Evolutionary conservation across 2,329 filamentous ascomycete genomes (phyloP).

Genomic region (Fusarium sororula): DNA sequence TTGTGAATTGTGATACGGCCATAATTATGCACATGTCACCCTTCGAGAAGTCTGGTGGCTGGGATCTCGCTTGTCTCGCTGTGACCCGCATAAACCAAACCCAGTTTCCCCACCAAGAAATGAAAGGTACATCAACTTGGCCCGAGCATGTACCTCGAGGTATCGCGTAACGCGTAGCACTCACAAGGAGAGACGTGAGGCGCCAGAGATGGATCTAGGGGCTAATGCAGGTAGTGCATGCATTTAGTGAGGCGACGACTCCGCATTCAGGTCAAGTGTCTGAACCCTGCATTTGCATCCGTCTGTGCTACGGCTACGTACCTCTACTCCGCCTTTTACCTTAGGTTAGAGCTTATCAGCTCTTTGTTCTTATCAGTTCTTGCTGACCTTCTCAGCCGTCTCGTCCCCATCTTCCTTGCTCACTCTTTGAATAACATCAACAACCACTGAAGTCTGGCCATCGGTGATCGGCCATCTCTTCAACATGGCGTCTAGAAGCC

Average conservation of each 20-base stretch:
- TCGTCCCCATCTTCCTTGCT: constrained; percentile 5
- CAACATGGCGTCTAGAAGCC: constrained; percentile 73
- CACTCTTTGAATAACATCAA: constrained; percentile 9
- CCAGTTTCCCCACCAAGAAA: constrained; percentile 6
- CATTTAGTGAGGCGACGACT: constrained; percentile 13
- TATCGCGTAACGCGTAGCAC: constrained; percentile 14
- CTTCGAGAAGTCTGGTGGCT: constrained; percentile 11
- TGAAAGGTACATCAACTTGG: constrained; percentile 3
- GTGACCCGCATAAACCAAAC: neutral
- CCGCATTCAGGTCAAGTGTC: constrained; percentile 4
- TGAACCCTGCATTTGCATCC: constrained; percentile 11
- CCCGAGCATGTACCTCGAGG: neutral
- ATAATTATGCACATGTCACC: neutral
- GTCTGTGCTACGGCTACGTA: neutral
- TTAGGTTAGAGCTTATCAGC: constrained; percentile 27
- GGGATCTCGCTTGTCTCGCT: neutral
- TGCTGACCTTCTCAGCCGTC: neutral
- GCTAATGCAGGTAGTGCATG: constrained; percentile 1
- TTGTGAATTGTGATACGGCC: neutral
- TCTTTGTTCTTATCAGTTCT: constrained; percentile 31
- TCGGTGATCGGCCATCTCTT: neutral
- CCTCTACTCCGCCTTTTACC: constrained; percentile 4
- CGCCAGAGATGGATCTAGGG: neutral
- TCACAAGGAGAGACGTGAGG: neutral
- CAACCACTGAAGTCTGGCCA: constrained; percentile 1